Evolutionary conservation across 106 monocot species (phyloP).

Genomic region (Dactylorhiza incarnata): DNA sequence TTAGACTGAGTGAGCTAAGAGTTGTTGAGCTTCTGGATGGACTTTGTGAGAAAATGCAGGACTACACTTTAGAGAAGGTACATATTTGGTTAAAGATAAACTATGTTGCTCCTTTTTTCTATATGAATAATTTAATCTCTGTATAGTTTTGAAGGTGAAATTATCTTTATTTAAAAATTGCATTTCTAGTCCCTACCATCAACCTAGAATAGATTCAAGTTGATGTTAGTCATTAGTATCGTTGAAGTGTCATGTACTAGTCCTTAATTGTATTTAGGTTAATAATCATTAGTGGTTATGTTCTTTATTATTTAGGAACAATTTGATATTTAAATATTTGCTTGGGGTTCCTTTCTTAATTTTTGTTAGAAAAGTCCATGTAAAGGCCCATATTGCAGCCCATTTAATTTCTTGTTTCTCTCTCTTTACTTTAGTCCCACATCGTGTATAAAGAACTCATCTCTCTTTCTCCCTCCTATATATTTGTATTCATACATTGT

Average conservation of each 20-base stretch:
- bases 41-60: slow-evolving; percentile 14
- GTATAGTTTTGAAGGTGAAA: neutral
- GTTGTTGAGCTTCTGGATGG: slow-evolving; percentile 14
- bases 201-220: neutral
- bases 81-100: neutral
- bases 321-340: neutral
- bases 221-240: too few relatives aligned
- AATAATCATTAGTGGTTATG: too few relatives aligned
- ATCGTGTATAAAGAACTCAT: too few relatives aligned
- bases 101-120: neutral
- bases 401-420: too few relatives aligned
- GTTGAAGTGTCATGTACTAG: too few relatives aligned
- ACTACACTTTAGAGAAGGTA: slow-evolving; percentile 11
- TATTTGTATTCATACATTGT: too few relatives aligned
- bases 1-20: slow-evolving; percentile 5
- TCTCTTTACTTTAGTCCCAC: too few relatives aligned
- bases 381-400: too few relatives aligned
- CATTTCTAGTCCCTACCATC: neutral
- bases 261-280: too few relatives aligned
- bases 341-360: too few relatives aligned
- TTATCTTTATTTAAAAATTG: neutral
- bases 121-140: neutral
- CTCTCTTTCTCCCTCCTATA: too few relatives aligned
- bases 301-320: neutral
- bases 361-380: too few relatives aligned